A percentile compares a stretch with the other conserved stretches of the same genome.
Conservation (phyloP, 345 rosid species). For the Cardamine chenopodiifolia region DNA sequence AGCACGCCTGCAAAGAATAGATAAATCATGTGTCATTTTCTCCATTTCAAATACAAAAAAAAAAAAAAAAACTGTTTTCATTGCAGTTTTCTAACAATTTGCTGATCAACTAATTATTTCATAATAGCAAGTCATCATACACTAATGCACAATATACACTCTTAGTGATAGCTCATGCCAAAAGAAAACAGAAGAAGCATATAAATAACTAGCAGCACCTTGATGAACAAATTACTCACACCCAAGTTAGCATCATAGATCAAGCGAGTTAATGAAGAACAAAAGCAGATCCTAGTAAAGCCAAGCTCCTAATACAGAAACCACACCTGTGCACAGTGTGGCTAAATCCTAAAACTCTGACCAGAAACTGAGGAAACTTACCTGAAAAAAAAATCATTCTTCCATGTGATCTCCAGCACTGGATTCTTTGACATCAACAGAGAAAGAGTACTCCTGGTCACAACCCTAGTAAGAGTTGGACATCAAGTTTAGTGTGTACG, state of each 20-base stretch:
- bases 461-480: constrained; percentile 90
- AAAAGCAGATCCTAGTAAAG: not conserved
- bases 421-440: constrained; percentile 57
- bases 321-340: not conserved
- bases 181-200: not conserved
- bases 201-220: not conserved
- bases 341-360: not conserved
- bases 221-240: not conserved
- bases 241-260: not conserved
- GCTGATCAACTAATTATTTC: not conserved
- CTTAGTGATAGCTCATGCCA: not conserved
- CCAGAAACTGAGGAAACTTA: not conserved
- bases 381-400: constrained; percentile 34
- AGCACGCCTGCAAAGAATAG: constrained; percentile 24
- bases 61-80: not conserved
- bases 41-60: not conserved
- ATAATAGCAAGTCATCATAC: not conserved
- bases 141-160: not conserved
- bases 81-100: not conserved
- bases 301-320: not conserved
- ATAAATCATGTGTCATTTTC: not conserved
- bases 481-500: constrained; percentile 75
- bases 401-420: constrained; percentile 44
- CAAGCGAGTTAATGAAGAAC: not conserved
- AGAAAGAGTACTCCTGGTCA: constrained; percentile 78